Base-by-base conservation (phyloP, 2,329 filamentous ascomycete species). In the Nemania abortiva region DNA sequence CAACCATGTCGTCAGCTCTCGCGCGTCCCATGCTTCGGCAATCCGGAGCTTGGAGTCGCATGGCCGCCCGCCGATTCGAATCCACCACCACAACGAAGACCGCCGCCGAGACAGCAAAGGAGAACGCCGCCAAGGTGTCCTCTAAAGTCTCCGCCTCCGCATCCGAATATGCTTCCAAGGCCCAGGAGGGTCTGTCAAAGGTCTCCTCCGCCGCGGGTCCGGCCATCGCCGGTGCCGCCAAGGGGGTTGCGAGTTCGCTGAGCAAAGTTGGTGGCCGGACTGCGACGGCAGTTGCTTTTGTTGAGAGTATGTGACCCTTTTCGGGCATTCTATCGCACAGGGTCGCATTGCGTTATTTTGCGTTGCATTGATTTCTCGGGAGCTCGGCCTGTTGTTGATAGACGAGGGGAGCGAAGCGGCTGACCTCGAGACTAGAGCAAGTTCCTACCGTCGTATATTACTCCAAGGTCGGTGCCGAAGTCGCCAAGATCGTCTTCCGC, bases 391-490 rank as follows among this genome's bases (percentile, higher is more conserved):
- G 52, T 20, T 58, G 59, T 50, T 56, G 24, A 58, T 52, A 20
- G 37, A 1, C 18, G 27, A 54, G 22, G 27, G 20, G 27, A 54
- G 49, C 18, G 39, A 60, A 37, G 64, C 54, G 49, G 58, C 73
- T 77, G 57, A 78, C 64, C 22, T 50, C 5, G 37, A 59, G 39
- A 63, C 68, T 61, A 98, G 95, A 90, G 82, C 88, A 96, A 85
- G 89, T 95, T 75, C 96, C 96, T 76, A 90, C 91, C 71, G 91
- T 94, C 73, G 80, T 97, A 80, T 98, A 98, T 89, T 99, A 98
- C 87, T 90, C 91, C 78, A 92, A 90, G 82, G 95, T 98, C 79
- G 92, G 88, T 77, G 84, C 95, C 73, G 96, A 99, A 87, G 87
- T 98, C 70, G 88, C 88, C 80, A 97, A 93, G 88, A 88, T 98